Evolutionary conservation across 768 basidiomycete genomes (phyloP), one percentile per base, ranked within the genome.

Genomic region (Lentinula lateritia): DNA sequence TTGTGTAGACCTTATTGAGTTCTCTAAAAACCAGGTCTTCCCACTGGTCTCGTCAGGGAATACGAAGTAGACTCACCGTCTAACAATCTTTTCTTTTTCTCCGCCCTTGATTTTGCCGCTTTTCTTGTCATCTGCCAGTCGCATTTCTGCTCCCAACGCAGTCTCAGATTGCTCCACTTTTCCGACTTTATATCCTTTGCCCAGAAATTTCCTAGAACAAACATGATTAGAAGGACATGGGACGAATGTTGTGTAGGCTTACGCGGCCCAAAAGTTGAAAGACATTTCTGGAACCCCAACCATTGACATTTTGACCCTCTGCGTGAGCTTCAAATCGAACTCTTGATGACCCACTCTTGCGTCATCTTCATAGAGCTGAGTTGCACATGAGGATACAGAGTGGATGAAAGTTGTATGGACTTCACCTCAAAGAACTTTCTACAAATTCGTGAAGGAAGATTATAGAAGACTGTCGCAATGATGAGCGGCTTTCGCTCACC

Each of bases 251-350:
- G n/a, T 6, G 16, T 36, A 39, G 9, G 81, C 87, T 76, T 73
- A 91, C 87, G 91, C 90, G 16, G 90, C 90, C 92, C 92, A 95
- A 68, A 90, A 89, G 68, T 95, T 93, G 75, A 99, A 95, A 2
- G 88, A 87, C 75, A 83, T 86, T 70, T 98, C 97, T 0, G 97
- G 97, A 6, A 98, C 95, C 41, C 97, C 97, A 57, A 96, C 96
- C 96, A 99, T 99, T 63, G 89, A 94, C 97, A 99, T 99, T 74
- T 98, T 98, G 50, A 98, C 97, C 63, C 97, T 79, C 60, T 88
- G 81, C 0, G 92, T 93, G 39, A 93, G 79, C 69, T 99, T 98
- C 61, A 99, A 76, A 67, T 98, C 97, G 70, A 99, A 99, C 60
- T 95, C 87, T 67, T 88, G 89, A 72, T 98, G 94, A 0, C 97